Evolutionary conservation across 179 eudicot genomes (phyloP), one percentile per base, ranked within the genome.

Genomic region (Spinacia oleracea): DNA sequence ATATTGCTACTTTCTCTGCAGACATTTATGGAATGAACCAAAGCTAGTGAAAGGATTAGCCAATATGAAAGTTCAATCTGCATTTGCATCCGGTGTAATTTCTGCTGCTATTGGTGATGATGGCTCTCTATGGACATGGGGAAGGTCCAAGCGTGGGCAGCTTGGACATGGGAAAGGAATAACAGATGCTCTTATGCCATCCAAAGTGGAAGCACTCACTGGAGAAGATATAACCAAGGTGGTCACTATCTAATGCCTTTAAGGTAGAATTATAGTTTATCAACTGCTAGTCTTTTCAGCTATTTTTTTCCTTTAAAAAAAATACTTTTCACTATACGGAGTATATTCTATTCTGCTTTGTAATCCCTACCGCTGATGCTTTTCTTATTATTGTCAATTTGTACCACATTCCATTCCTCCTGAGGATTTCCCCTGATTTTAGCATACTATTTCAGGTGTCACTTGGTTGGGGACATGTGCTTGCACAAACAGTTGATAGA

Each of bases 101-200:
- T 92, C 98, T 82, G 86, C 89, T 69, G 91, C 93, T n/a, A 70
- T 94, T 69, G 93, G 91, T 80, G 92, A 88, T 77, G 99, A 92
- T 79, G 99, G 99, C 63, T 89, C 94, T 78, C 79, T 96, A 78
- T 94, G 98, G 98, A 93, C 96, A n/a, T 96, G 99, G 99, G 99
- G 99, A 74, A 90, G 89, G 83, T 96, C 99, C 11, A 96, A 92
- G 84, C 96, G 94, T 77, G 99, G 99, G 46, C 99, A 94, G 84
- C 92, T 96, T 34, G 99, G 99, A 50, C 96, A 90, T 59, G 98
- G 99, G 23, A 82, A 87, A 77, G 92, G 87, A 62, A 78, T 91
- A 66, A 81, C 76, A 6, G 93, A 92, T 83, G 90, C 96, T 79
- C 77, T 82, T 74, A 73, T 77, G 74, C 99, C 98, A 35, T 81